Conservation (phyloP, 108 stramenopile genomes). For the Skeletonema costatum region DNA sequence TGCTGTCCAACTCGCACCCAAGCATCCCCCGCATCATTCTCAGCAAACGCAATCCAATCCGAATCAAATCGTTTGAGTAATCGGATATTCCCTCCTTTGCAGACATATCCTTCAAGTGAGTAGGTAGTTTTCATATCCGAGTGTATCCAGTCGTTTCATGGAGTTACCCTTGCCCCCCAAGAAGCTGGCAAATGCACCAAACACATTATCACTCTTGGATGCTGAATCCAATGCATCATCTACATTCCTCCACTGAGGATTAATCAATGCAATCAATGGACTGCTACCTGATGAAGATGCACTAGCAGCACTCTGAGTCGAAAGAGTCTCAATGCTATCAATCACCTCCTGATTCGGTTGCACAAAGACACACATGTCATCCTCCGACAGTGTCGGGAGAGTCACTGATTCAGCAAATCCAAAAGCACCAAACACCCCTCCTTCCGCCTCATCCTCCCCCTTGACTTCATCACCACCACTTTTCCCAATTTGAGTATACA, state of each 20-base stretch:
- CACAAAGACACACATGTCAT: slow-evolving; percentile 76
- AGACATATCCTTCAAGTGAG: slow-evolving; percentile 85
- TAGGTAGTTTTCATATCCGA: slow-evolving; percentile 66
- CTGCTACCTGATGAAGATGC: slow-evolving; percentile 4
- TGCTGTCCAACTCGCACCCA: slow-evolving; percentile 65
- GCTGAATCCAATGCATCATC: slow-evolving; percentile 88
- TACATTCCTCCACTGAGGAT: slow-evolving; percentile 89
- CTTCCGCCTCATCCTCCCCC: background rate
- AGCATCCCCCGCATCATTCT: slow-evolving; percentile 73
- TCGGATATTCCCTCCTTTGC: slow-evolving; percentile 83
- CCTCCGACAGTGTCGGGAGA: slow-evolving; percentile 42
- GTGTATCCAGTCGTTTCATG: slow-evolving; percentile 55
- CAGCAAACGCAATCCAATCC: slow-evolving; percentile 83
- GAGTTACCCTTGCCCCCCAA: slow-evolving; percentile 86
- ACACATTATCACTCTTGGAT: slow-evolving; percentile 55
- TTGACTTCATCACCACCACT: background rate
- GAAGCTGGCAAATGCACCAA: slow-evolving; percentile 79
- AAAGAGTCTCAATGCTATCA: slow-evolving; percentile 60
- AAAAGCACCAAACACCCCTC: slow-evolving; percentile 16
- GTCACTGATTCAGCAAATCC: slow-evolving; percentile 30
- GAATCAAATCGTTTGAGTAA: slow-evolving; percentile 81
- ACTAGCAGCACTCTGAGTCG: slow-evolving; percentile 33
- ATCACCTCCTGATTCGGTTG: slow-evolving; percentile 84
- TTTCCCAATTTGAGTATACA: slow-evolving; percentile 57
- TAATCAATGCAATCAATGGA: slow-evolving; percentile 62